Evolutionary conservation across 2,329 filamentous ascomycete species (phyloP).

Genomic region (Neodidymelliopsis sp.): DNA sequence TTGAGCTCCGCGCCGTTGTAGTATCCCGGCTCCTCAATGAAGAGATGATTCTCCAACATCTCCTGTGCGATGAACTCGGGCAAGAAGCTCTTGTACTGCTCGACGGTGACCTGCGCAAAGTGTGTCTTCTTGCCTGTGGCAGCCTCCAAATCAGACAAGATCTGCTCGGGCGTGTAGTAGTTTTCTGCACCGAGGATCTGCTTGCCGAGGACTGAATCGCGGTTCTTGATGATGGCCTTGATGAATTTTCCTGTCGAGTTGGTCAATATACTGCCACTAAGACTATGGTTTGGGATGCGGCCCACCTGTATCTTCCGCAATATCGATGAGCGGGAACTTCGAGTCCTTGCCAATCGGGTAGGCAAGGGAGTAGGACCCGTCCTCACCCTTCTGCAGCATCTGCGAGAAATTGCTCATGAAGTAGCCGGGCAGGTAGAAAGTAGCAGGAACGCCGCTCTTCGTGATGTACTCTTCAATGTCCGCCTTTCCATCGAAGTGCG

Average conservation of each 20-base stretch:
- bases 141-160: conserved; percentile 48
- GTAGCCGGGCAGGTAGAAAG: conserved; percentile 61
- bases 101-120: conserved; percentile 22
- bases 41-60: conserved; percentile 61
- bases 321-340: conserved; percentile 54
- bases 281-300: conserved; percentile 32
- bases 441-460: conserved; percentile 40
- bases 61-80: conserved; percentile 57
- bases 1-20: conserved; percentile 57
- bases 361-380: conserved; percentile 25
- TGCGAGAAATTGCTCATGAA: conserved; percentile 62
- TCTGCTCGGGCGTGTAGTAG: conserved; percentile 34
- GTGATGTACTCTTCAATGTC: conserved; percentile 62
- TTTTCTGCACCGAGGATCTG: conserved; percentile 52
- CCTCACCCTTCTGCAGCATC: conserved; percentile 22
- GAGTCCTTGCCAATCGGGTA: conserved; percentile 17
- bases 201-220: conserved; percentile 47
- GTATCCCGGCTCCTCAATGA: conserved; percentile 62
- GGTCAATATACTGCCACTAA: neutral
- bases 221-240: conserved; percentile 22
- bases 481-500: conserved; percentile 66
- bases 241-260: conserved; percentile 42
- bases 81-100: conserved; percentile 52
- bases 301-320: conserved; percentile 53
- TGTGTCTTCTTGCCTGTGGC: conserved; percentile 26